phyloP scores from a whole-genome alignment of 352 stramenopile genomes.

The Pythium pyrilobum region DNA sequence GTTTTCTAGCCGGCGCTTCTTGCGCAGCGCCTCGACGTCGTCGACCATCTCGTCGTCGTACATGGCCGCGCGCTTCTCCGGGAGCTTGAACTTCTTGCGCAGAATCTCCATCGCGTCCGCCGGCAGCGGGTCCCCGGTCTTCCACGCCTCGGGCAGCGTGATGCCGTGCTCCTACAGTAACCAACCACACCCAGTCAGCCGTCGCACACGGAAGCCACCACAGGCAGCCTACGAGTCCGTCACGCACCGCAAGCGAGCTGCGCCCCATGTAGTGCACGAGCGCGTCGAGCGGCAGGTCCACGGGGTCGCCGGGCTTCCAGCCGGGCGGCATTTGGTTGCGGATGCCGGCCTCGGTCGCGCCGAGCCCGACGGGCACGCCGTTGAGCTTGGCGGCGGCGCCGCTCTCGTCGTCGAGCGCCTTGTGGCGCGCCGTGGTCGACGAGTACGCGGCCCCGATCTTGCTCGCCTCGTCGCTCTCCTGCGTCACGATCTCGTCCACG shows the following conservation, averaged over 20 bases:
- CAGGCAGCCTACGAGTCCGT: no score
- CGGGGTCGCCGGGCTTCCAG: constrained; percentile 75
- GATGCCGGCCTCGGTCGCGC: constrained; percentile 65
- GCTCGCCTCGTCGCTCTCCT: constrained; percentile 33
- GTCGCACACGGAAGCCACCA: background rate
- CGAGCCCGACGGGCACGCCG: constrained; percentile 56
- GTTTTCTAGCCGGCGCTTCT: constrained; percentile 58
- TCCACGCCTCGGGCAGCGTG: constrained; percentile 61
- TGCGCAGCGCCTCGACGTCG: constrained; percentile 56
- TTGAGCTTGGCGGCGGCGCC: constrained; percentile 38
- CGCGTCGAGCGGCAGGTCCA: constrained; percentile 73
- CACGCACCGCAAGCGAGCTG: constrained; percentile 56
- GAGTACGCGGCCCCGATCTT: constrained; percentile 36
- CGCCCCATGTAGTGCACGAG: constrained; percentile 77
- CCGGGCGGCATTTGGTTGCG: constrained; percentile 70
- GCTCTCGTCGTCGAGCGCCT: constrained; percentile 24
- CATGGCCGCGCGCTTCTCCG: constrained; percentile 55
- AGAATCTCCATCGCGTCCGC: constrained; percentile 69
- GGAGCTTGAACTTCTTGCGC: constrained; percentile 76
- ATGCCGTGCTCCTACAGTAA: constrained; percentile 57
- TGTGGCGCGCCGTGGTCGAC: constrained; percentile 18
- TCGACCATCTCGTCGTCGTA: constrained; percentile 78
- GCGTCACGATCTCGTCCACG: constrained; percentile 74
- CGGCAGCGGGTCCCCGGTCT: constrained; percentile 60
- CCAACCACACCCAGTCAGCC: background rate